Percentiles rank a stretch among this genome's conserved stretches.
Evolutionary conservation across 2,329 filamentous ascomycete species (phyloP).

Genomic region (Colletotrichum sp.): DNA sequence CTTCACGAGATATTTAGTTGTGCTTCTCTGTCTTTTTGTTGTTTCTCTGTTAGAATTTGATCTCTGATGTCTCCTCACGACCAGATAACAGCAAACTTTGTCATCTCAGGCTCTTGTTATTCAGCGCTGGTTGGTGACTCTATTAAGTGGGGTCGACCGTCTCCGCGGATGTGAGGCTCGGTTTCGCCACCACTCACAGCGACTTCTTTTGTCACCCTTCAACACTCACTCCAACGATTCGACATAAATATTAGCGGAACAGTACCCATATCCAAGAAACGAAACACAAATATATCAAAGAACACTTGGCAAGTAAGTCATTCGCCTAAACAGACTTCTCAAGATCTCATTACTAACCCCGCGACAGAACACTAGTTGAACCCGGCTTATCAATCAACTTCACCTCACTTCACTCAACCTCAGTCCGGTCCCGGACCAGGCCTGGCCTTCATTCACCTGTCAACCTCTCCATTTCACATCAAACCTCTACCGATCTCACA

Average conservation of each 20-base stretch:
- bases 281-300: no score
- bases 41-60: neutral
- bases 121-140: neutral
- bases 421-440: constrained; percentile 8
- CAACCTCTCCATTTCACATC: neutral
- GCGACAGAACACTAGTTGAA: neutral
- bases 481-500: neutral
- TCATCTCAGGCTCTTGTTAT: neutral
- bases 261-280: no score
- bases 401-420: neutral
- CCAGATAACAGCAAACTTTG: neutral
- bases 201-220: neutral
- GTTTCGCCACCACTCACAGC: constrained; percentile 14
- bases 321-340: no score
- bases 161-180: neutral
- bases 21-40: neutral
- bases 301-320: no score
- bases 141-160: constrained; percentile 5
- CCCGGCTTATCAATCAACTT: constrained; percentile 19
- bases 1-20: rapidly evolving
- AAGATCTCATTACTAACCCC: neutral
- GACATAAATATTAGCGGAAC: no score
- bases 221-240: neutral
- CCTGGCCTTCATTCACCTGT: neutral
- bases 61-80: neutral